These are phyloP conservation scores for Cladosporium phlei DNA, from an alignment of 2,329 filamentous ascomycete species.

Conservation along the genomic window DNA sequence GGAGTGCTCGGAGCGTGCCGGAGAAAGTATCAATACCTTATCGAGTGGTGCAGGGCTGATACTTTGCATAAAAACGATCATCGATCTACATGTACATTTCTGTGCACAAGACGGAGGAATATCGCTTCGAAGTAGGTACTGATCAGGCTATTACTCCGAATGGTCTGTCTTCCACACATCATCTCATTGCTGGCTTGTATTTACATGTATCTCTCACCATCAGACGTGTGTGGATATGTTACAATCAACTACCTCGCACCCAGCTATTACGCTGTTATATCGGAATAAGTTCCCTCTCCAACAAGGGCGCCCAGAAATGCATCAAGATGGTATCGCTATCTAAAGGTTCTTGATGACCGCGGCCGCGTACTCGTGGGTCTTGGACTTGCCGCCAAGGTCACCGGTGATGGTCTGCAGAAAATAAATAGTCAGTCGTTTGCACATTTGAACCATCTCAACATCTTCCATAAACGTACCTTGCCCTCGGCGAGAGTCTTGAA, in stretches of 20 bases:
- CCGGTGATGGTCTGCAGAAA: conserved; percentile 67
- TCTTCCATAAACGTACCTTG: conserved; percentile 57
- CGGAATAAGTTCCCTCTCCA: conserved; percentile 5
- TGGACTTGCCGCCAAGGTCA: conserved; percentile 91
- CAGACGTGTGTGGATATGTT: conserved; percentile 8
- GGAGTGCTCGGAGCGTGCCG: neutral
- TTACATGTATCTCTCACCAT: too few species aligned
- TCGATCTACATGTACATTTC: too few species aligned
- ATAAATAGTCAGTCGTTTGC: neutral
- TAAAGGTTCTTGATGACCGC: conserved; percentile 73
- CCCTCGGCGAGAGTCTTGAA: conserved; percentile 94
- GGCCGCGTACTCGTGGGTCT: conserved; percentile 88
- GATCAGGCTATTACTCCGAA: too few species aligned
- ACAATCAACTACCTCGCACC: conserved; percentile 9
- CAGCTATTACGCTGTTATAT: conserved; percentile 8
- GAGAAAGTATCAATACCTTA: too few species aligned
- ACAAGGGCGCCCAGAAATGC: conserved; percentile 3
- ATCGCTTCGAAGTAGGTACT: too few species aligned
- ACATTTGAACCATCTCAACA: neutral
- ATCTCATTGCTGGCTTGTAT: too few species aligned
- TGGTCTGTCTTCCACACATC: too few species aligned
- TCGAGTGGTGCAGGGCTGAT: too few species aligned
- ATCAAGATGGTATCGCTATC: conserved; percentile 16
- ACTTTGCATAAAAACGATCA: too few species aligned
- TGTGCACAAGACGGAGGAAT: too few species aligned